phyloP scores from a whole-genome alignment of 495 filamentous ascomycete genomes.

The Penicillium silybi region DNA sequence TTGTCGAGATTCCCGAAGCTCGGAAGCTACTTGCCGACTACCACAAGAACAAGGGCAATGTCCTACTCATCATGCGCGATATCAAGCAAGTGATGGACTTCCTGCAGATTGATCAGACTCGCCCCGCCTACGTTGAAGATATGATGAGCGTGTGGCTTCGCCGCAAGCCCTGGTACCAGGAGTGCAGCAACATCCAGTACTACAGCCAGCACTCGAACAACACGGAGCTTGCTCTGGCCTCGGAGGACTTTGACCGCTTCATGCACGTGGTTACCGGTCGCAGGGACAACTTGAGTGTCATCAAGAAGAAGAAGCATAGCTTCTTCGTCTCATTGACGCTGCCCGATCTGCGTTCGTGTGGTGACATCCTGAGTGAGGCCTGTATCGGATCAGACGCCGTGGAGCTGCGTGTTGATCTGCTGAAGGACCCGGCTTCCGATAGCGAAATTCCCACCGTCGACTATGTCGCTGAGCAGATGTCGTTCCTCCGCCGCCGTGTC shows the following conservation, averaged over 20 bases:
- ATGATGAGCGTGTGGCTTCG: constrained; percentile 91
- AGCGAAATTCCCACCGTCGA: constrained; percentile 61
- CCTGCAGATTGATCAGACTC: constrained; percentile 82
- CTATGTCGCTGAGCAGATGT: constrained; percentile 76
- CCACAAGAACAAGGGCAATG: constrained; percentile 77
- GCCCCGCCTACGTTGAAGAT: constrained; percentile 90
- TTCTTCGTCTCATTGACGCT: constrained; percentile 93
- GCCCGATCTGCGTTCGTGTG: constrained; percentile 61
- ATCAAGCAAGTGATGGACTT: constrained; percentile 87
- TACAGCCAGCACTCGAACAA: constrained; percentile 65
- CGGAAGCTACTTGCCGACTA: constrained; percentile 71
- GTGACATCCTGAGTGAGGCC: constrained; percentile 64
- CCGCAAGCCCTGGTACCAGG: constrained; percentile 84
- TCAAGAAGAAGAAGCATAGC: constrained; percentile 68
- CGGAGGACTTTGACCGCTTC: constrained; percentile 78
- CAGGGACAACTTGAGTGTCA: constrained; percentile 55
- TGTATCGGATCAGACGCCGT: constrained; percentile 89
- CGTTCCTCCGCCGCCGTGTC: constrained; percentile 69
- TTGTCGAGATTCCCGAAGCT: constrained; percentile 85
- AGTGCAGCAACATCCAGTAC: constrained; percentile 95
- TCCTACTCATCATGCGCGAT: constrained; percentile 83
- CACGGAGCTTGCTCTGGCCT: constrained; percentile 52
- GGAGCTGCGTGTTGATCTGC: constrained; percentile 87
- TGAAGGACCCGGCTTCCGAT: constrained; percentile 64
- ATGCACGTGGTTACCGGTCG: constrained; percentile 69